Base-by-base conservation (phyloP, 139 green algal species). In the Chlorella sp. region DNA sequence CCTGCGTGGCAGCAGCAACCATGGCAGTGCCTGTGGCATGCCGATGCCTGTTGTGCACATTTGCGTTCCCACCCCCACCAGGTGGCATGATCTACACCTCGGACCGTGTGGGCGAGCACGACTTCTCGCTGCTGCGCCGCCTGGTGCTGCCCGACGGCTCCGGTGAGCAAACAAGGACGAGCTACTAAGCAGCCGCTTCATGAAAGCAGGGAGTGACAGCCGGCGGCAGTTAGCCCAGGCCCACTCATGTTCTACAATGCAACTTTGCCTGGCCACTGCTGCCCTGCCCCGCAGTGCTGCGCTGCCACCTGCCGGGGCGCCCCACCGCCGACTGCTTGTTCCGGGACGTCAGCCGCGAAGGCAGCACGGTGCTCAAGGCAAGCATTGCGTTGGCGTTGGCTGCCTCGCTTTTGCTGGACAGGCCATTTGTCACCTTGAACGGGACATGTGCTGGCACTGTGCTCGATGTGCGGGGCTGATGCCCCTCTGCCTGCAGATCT, bases 311-410 rank as follows among this genome's bases (percentile, higher is more conserved):
- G 80, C 95, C 96, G 4, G 96, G 94, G 0, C 87, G 97, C 9
- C 97, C 97, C 34, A 98, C 95, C 1, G 87, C 90, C 7, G 96
- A 98, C 87, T 96, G 88, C 86, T 87, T 99, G 17, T 99, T 99
- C 82, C 36, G 13, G 0, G 94, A 99, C 83, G 88, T 94, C 32
- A 82, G 94, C 55, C 83, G 95, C 20, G 96, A 98, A 83, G 88
- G 86, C 26, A 80, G 81, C 32, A 92, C 83, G n/a, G 62, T 94
- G 86, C 88, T 98, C 60, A 98, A 98, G 92, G 94, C 51, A 60
- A 60, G 13, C 51, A 6, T 51, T 6, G 7, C 9, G 7, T 6
- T 51, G 44, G 6, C 6, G 9, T 9, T 51, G 44, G 44, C 7
- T 51, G 44, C 9, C 44, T 51, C n/a, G 44, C 44, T 51, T 51